Evolutionary conservation across 164 flowering plant species (phyloP).

Genomic region (Amborella trichopoda): DNA sequence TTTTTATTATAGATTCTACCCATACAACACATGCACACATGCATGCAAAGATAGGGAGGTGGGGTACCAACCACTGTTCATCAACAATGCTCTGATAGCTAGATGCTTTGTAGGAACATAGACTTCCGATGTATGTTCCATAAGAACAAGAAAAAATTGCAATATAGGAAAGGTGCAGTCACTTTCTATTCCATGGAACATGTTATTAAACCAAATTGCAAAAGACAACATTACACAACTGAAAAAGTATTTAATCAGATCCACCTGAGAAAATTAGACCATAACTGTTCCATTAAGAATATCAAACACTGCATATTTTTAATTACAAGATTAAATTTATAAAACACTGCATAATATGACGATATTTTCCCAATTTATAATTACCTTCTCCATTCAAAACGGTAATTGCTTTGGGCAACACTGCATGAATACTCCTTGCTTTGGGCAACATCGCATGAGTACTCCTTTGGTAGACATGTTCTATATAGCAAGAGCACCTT

Average conservation of each 20-base stretch:
- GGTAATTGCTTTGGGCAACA: too few relatives aligned
- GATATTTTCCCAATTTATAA: too few relatives aligned
- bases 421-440: too few relatives aligned
- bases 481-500: too few relatives aligned
- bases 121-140: constrained; percentile 66
- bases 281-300: not conserved
- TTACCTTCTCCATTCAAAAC: too few relatives aligned
- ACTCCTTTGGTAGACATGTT: too few relatives aligned
- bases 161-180: constrained; percentile 2
- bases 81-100: constrained; percentile 86
- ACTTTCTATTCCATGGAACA: not conserved
- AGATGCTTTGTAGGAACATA: constrained; percentile 83
- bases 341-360: too few relatives aligned
- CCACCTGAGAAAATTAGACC: not conserved
- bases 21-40: not conserved
- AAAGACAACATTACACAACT: not conserved
- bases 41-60: not conserved
- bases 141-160: constrained; percentile 76
- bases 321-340: constrained; percentile 12
- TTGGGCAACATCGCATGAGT: too few relatives aligned
- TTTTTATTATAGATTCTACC: not conserved
- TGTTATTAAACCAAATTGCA: not conserved
- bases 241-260: not conserved
- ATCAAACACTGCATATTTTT: not conserved
- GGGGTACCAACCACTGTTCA: constrained; percentile 91